Percentiles rank a stretch among this genome's conserved stretches.
phyloP scores from a whole-genome alignment of 441 rosid genomes.

The Theobroma grandiflorum region DNA sequence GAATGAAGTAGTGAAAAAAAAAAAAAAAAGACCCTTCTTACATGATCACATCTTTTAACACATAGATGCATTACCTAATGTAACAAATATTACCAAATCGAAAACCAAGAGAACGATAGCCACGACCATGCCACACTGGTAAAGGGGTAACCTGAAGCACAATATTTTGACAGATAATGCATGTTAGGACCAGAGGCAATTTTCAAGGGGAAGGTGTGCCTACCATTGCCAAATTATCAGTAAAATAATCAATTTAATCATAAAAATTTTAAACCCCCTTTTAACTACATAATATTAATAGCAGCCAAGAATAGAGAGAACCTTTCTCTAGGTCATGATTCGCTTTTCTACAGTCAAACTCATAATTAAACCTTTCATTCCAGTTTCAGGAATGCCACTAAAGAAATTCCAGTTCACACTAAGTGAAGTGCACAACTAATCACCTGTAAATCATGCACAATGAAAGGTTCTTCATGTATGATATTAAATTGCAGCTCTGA shows the following conservation, averaged over 20 bases:
- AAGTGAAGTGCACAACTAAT: neutral
- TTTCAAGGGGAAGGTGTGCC: neutral
- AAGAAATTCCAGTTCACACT: neutral
- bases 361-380: neutral
- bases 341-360: constrained; percentile 1
- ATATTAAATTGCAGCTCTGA: constrained; percentile 82
- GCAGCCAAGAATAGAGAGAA: constrained; percentile 2
- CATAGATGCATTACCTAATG: constrained; percentile 63
- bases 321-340: neutral
- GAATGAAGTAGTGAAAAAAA: neutral
- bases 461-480: constrained; percentile 81
- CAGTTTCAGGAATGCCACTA: neutral
- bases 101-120: constrained; percentile 88
- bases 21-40: neutral
- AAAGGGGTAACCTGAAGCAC: constrained; percentile 76
- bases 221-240: no score
- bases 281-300: neutral
- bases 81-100: constrained; percentile 85
- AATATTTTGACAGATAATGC: constrained; percentile 12
- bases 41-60: neutral
- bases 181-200: neutral
- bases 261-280: neutral
- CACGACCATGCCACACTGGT: constrained; percentile 93
- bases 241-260: neutral
- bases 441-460: constrained; percentile 75